Evolutionary conservation across 768 basidiomycete species (phyloP).

Genomic region (Rhodocollybia butyracea): DNA sequence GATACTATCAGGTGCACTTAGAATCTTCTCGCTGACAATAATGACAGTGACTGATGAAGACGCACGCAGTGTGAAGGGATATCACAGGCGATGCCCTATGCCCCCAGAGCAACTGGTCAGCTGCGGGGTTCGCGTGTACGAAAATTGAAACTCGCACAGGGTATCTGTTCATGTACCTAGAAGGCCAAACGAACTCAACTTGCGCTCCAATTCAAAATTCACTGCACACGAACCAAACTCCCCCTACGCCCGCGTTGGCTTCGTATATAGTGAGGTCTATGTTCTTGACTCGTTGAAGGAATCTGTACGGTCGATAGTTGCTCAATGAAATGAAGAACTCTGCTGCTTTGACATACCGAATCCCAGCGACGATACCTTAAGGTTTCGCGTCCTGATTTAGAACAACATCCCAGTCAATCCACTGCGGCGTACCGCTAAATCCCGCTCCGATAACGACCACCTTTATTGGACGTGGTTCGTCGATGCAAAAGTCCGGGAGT

Average conservation of each 20-base stretch:
- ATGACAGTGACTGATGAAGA: conserved; percentile 3
- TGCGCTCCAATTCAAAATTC: too few relatives aligned
- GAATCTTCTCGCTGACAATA: background rate
- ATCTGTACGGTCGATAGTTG: conserved; percentile 26
- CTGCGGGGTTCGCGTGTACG: background rate
- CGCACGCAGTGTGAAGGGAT: conserved; percentile 52
- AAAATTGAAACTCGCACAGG: background rate
- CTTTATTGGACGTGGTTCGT: conserved; percentile 50
- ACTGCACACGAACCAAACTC: conserved; percentile 61
- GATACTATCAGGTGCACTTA: conserved; percentile 37
- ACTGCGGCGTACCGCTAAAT: conserved; percentile 41
- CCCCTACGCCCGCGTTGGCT: conserved; percentile 55
- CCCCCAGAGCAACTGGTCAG: conserved; percentile 2
- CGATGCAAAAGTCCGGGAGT: conserved; percentile 45
- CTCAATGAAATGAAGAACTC: background rate
- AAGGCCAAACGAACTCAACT: background rate
- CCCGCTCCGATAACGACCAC: conserved; percentile 59
- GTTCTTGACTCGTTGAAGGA: conserved; percentile 51
- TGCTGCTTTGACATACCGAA: conserved; percentile 34
- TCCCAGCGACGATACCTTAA: conserved; percentile 50
- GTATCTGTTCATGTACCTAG: background rate
- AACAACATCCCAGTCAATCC: background rate
- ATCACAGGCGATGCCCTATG: conserved; percentile 56
- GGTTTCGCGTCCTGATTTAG: background rate
- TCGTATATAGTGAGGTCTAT: conserved; percentile 58